Conservation (phyloP, 2,329 filamentous ascomycete species). For the Fusarium transvaalense region DNA sequence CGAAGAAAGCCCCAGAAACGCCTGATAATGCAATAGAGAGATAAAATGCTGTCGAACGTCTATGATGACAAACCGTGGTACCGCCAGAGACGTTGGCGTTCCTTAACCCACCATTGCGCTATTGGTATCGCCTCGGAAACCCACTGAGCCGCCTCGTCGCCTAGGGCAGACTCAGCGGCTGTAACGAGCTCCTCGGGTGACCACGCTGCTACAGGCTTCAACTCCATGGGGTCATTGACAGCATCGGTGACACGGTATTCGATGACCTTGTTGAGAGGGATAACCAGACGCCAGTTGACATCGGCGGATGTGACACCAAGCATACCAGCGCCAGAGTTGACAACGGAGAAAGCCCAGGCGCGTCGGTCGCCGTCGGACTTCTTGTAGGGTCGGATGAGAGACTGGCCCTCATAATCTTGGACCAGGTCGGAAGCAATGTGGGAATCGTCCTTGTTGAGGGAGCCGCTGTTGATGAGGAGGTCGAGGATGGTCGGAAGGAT, state of each 20-base stretch:
- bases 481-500: slow-evolving; percentile 54
- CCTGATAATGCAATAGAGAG: slow-evolving; percentile 32
- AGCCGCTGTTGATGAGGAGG: slow-evolving; percentile 51
- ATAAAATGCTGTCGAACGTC: not conserved
- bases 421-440: slow-evolving; percentile 48
- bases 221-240: slow-evolving; percentile 49
- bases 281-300: slow-evolving; percentile 50
- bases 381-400: slow-evolving; percentile 50
- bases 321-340: slow-evolving; percentile 53
- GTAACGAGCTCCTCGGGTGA: slow-evolving; percentile 41
- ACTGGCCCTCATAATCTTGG: slow-evolving; percentile 54
- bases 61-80: slow-evolving; percentile 37
- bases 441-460: slow-evolving; percentile 47
- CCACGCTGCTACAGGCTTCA: slow-evolving; percentile 47
- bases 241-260: slow-evolving; percentile 53
- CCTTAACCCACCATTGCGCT: slow-evolving; percentile 43
- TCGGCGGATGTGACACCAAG: slow-evolving; percentile 51
- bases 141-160: slow-evolving; percentile 50
- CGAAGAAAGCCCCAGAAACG: slow-evolving; percentile 26
- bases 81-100: slow-evolving; percentile 45
- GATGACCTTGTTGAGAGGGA: slow-evolving; percentile 50
- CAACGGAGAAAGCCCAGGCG: slow-evolving; percentile 53
- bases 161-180: slow-evolving; percentile 34
- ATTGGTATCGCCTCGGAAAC: slow-evolving; percentile 43
- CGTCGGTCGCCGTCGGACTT: slow-evolving; percentile 45